phyloP scores from a whole-genome alignment of 306 rosid genomes.

The Malus sieversii region DNA sequence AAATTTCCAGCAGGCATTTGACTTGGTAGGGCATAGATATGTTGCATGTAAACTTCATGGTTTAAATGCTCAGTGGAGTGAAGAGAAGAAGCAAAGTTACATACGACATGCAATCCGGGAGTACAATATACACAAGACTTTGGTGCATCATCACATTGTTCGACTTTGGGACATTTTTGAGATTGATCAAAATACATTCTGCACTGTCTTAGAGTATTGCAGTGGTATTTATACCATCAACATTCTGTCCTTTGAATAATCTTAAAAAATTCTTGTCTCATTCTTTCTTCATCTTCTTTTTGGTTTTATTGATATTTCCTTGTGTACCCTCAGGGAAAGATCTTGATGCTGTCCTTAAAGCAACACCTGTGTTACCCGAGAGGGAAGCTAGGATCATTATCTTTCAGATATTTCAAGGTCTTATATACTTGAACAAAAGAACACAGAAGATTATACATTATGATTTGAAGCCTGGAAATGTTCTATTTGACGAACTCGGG shows the following conservation, averaged over 20 bases:
- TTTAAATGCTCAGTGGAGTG: slow-evolving; percentile 98
- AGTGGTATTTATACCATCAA: slow-evolving; percentile 50
- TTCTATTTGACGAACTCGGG: slow-evolving; percentile 90
- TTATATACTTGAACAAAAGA: slow-evolving; percentile 87
- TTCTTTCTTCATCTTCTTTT: slow-evolving; percentile 1
- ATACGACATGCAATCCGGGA: slow-evolving; percentile 96
- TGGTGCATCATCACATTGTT: slow-evolving; percentile 92
- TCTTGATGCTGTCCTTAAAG: slow-evolving; percentile 93
- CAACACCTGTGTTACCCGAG: slow-evolving; percentile 86
- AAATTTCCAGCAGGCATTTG: slow-evolving; percentile 99
- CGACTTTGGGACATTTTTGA: slow-evolving; percentile 99
- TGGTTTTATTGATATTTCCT: neutral
- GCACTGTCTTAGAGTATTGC: slow-evolving; percentile 92
- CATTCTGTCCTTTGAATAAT: slow-evolving; percentile 14
- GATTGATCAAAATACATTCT: slow-evolving; percentile 95
- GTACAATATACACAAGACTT: slow-evolving; percentile 94
- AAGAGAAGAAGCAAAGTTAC: slow-evolving; percentile 99
- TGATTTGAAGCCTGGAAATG: slow-evolving; percentile 98
- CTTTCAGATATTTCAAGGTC: slow-evolving; percentile 91
- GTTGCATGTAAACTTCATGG: slow-evolving; percentile 99
- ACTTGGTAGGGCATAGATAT: slow-evolving; percentile 93
- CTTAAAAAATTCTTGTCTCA: neutral
- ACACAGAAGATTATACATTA: slow-evolving; percentile 89
- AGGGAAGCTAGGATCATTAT: slow-evolving; percentile 89
- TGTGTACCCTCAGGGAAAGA: slow-evolving; percentile 65